These are phyloP conservation scores for Zoysia pacifica DNA, from an alignment of 176 grass and related monocot species.

Conservation along the genomic window DNA sequence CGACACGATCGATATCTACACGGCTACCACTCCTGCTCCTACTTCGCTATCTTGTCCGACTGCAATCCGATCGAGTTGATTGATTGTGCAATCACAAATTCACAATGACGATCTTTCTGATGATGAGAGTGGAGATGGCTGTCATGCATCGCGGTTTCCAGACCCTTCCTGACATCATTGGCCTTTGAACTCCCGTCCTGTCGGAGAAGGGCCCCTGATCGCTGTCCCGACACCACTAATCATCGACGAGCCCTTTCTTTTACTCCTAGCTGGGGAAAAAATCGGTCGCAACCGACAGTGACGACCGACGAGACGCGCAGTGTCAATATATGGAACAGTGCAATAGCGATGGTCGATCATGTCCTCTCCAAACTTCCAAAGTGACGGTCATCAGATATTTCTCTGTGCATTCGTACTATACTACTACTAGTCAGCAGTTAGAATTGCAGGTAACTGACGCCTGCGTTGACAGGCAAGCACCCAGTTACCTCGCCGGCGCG, in stretches of 20 bases:
- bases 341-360: too few relatives aligned
- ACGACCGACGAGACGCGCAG: too few relatives aligned
- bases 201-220: neutral
- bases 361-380: neutral
- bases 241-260: neutral
- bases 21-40: too few relatives aligned
- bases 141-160: neutral
- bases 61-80: too few relatives aligned
- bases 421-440: neutral
- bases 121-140: neutral
- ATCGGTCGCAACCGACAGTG: too few relatives aligned
- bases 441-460: neutral
- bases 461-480: slow-evolving; percentile 19
- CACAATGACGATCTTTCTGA: too few relatives aligned
- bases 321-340: too few relatives aligned
- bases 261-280: neutral
- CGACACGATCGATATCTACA: too few relatives aligned
- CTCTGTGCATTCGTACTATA: neutral
- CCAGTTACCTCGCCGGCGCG: slow-evolving; percentile 3
- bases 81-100: too few relatives aligned
- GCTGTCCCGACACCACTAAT: neutral
- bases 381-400: slow-evolving; percentile 4
- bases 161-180: slow-evolving; percentile 10
- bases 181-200: neutral
- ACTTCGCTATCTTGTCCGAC: too few relatives aligned